Conservation (phyloP, 2,329 filamentous ascomycete genomes). For the Thelonectria rubi region DNA sequence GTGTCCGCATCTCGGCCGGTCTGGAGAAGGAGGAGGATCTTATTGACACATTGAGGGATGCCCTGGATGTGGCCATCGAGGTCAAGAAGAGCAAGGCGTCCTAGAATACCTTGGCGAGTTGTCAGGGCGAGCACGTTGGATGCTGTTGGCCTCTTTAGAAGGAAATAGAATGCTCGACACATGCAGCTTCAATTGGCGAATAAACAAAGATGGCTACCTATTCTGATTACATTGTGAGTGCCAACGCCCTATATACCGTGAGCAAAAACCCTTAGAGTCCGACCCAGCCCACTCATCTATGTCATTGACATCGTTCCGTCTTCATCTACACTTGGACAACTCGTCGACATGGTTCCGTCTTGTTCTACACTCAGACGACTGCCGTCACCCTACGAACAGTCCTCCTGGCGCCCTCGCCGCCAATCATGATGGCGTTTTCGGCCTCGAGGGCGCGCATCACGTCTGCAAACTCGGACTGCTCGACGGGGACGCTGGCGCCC, state of each 20-base stretch:
- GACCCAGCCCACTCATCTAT: slow-evolving; percentile 31
- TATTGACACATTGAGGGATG: slow-evolving; percentile 50
- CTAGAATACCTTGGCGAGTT: neutral
- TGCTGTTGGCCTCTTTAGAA: neutral
- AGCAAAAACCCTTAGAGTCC: slow-evolving; percentile 28
- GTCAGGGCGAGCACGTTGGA: too few relatives aligned
- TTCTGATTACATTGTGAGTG: slow-evolving; percentile 31
- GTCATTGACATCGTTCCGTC: slow-evolving; percentile 36
- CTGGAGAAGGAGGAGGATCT: slow-evolving; percentile 56
- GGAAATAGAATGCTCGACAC: neutral
- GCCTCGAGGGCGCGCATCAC: slow-evolving; percentile 81
- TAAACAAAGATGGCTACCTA: slow-evolving; percentile 25
- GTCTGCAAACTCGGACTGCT: slow-evolving; percentile 83
- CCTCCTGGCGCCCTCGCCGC: slow-evolving; percentile 85
- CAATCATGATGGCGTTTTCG: slow-evolving; percentile 82
- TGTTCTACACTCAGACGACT: slow-evolving; percentile 26
- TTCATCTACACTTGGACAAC: slow-evolving; percentile 8
- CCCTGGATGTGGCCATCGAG: slow-evolving; percentile 42
- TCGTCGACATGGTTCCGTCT: slow-evolving; percentile 36
- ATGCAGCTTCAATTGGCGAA: slow-evolving; percentile 26
- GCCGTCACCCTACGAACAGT: slow-evolving; percentile 78
- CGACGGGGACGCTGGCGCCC: slow-evolving; percentile 74
- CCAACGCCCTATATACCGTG: slow-evolving; percentile 37
- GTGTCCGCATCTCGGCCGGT: slow-evolving; percentile 58
- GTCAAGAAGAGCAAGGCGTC: slow-evolving; percentile 19